Percentiles rank a stretch among this genome's conserved stretches.
Conservation (phyloP, 352 stramenopile genomes). For the Pythium coloratum region DNA sequence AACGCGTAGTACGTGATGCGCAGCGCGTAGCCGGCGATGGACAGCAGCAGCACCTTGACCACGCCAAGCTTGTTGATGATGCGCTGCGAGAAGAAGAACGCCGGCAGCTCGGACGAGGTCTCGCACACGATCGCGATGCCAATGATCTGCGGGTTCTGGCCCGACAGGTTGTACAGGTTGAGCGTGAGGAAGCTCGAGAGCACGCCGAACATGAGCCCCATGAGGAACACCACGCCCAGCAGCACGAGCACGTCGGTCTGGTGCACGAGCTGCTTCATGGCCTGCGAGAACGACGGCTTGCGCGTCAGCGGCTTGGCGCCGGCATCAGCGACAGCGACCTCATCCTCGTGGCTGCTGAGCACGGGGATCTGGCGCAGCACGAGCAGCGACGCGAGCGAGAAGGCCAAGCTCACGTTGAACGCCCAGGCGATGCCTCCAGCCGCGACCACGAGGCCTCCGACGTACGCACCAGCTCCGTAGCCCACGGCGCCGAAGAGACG, state of each 20-base stretch:
- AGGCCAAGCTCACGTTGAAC: slow-evolving; percentile 68
- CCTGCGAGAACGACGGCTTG: slow-evolving; percentile 48
- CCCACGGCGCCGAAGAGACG: slow-evolving; percentile 76
- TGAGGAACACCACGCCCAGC: slow-evolving; percentile 73
- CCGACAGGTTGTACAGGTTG: slow-evolving; percentile 81
- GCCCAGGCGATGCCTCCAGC: slow-evolving; percentile 64
- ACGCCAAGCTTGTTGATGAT: slow-evolving; percentile 73
- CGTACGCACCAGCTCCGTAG: slow-evolving; percentile 62
- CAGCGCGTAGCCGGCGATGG: slow-evolving; percentile 64
- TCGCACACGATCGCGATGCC: slow-evolving; percentile 81
- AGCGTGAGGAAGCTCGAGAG: slow-evolving; percentile 83
- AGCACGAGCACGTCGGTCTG: slow-evolving; percentile 68
- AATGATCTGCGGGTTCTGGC: slow-evolving; percentile 70
- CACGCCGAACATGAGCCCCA: slow-evolving; percentile 81
- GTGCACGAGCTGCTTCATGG: slow-evolving; percentile 36
- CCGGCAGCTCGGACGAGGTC: slow-evolving; percentile 75
- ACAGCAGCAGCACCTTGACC: slow-evolving; percentile 71
- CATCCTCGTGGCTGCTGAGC: slow-evolving; percentile 37
- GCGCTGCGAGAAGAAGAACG: slow-evolving; percentile 76
- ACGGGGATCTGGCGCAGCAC: slow-evolving; percentile 63
- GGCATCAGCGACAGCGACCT: background rate
- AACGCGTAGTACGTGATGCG: slow-evolving; percentile 72
- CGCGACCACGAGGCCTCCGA: slow-evolving; percentile 64
- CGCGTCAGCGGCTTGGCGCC: slow-evolving; percentile 14
- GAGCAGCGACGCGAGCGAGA: slow-evolving; percentile 55